Conservation (phyloP, 805 yeast species). For the Lipomyces orientalis region DNA sequence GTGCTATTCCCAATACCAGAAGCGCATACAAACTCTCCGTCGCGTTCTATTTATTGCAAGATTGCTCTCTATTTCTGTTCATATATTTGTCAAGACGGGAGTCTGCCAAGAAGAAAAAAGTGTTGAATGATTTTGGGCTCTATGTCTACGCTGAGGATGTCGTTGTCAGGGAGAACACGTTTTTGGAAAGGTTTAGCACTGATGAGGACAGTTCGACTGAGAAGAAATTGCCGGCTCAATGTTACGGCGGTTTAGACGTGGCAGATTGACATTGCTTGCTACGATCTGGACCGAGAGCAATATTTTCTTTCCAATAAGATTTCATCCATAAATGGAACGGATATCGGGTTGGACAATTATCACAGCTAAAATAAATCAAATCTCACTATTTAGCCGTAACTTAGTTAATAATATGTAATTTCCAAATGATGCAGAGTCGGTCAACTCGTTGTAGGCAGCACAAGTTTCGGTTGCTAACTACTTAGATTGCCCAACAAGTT, state of each 20-base stretch:
- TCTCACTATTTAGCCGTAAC: no score
- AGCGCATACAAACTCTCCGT: conserved; percentile 41
- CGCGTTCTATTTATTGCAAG: conserved; percentile 18
- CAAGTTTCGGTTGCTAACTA: no score
- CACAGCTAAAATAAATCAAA: no score
- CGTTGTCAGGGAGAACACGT: conserved; percentile 4
- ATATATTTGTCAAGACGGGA: conserved; percentile 23
- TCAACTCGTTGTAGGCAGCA: no score
- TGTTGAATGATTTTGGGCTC: conserved; percentile 20
- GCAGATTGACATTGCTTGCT: no score
- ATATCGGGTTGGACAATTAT: no score
- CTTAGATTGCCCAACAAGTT: no score
- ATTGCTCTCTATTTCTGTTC: conserved; percentile 19
- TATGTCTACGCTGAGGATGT: conserved; percentile 16
- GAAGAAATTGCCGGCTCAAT: neutral
- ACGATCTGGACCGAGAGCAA: no score
- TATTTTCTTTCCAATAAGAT: no score
- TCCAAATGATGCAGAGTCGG: no score
- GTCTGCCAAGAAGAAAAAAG: conserved; percentile 15
- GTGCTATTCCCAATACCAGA: conserved; percentile 45
- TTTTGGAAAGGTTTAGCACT: neutral
- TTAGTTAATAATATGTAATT: no score
- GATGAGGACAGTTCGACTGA: conserved; percentile 6
- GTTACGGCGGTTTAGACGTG: conserved; percentile 1
- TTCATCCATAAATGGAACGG: no score